Conservation (phyloP, 768 basidiomycete species). For the Mycena haematopus region DNA sequence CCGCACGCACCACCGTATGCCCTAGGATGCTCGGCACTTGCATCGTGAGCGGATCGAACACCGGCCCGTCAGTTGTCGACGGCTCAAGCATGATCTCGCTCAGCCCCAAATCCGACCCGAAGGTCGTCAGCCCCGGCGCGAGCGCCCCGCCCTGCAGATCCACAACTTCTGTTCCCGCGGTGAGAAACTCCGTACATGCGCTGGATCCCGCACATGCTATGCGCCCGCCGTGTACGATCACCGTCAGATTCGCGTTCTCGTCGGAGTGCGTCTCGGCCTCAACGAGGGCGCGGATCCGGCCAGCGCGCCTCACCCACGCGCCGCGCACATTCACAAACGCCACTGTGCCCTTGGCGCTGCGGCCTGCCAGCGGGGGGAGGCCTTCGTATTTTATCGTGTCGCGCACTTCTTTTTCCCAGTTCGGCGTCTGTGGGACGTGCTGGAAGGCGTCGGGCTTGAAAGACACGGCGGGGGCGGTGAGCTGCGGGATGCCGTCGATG, state of each 20-base stretch:
- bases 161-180: slow-evolving; percentile 35
- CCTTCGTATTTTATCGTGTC: slow-evolving; percentile 68
- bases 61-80: slow-evolving; percentile 70
- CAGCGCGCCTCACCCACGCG: slow-evolving; percentile 36
- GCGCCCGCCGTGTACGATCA: slow-evolving; percentile 1
- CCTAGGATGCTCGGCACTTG: slow-evolving; percentile 41
- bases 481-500: slow-evolving; percentile 83
- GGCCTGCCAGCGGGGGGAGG: slow-evolving; percentile 66
- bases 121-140: slow-evolving; percentile 66
- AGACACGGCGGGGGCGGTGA: slow-evolving; percentile 40
- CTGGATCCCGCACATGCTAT: slow-evolving; percentile 3
- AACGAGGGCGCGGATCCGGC: slow-evolving; percentile 29
- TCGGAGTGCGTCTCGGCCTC: neutral
- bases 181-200: neutral
- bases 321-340: slow-evolving; percentile 61
- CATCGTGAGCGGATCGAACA: slow-evolving; percentile 55
- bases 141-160: slow-evolving; percentile 72
- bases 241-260: neutral
- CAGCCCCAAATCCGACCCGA: slow-evolving; percentile 69
- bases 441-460: slow-evolving; percentile 59
- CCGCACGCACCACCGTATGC: slow-evolving; percentile 59
- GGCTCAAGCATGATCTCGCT: slow-evolving; percentile 70
- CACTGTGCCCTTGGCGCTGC: slow-evolving; percentile 43
- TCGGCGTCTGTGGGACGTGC: slow-evolving; percentile 55
- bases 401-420: slow-evolving; percentile 65